Evolutionary conservation across 139 green algal species (phyloP).

Genomic region (Deuterostichococcus epilithicus): DNA sequence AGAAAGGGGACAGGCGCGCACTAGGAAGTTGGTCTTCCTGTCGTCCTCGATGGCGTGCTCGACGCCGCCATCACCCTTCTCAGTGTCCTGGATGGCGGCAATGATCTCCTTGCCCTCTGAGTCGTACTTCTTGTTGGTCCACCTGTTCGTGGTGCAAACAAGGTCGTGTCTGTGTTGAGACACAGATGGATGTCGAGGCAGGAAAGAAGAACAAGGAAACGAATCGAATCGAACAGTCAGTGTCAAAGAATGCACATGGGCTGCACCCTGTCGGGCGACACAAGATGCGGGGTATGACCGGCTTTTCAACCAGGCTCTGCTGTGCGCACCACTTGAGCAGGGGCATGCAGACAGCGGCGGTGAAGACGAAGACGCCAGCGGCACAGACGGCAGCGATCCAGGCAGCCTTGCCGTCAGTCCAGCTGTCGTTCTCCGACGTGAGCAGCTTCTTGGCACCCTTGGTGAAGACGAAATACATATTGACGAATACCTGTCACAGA

Average conservation of each 20-base stretch:
- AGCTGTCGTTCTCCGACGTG: conserved; percentile 3
- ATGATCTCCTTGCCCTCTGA: not conserved
- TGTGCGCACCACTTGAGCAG: conserved; percentile 21
- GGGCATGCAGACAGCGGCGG: conserved; percentile 24
- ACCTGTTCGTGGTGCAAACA: no score
- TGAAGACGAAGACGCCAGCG: conserved; percentile 14
- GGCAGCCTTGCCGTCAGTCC: conserved; percentile 24
- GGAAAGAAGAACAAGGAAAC: no score
- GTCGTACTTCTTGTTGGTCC: not conserved
- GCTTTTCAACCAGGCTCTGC: no score
- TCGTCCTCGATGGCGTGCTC: not conserved
- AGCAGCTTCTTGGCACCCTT: conserved; percentile 46
- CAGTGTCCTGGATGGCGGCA: not conserved
- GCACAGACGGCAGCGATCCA: conserved; percentile 34
- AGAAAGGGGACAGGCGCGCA: no score
- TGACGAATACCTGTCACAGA: no score
- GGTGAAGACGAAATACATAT: conserved; percentile 48
- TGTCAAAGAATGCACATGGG: no score
- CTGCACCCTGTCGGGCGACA: no score
- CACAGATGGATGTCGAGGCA: no score
- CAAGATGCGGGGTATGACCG: no score
- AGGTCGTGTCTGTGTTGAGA: no score
- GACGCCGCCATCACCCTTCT: not conserved
- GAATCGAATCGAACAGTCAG: no score
- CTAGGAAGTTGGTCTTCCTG: not conserved